Evolutionary conservation across 179 eudicot species (phyloP), one percentile per base, ranked within the genome.

Genomic region (Kewa caespitosa): DNA sequence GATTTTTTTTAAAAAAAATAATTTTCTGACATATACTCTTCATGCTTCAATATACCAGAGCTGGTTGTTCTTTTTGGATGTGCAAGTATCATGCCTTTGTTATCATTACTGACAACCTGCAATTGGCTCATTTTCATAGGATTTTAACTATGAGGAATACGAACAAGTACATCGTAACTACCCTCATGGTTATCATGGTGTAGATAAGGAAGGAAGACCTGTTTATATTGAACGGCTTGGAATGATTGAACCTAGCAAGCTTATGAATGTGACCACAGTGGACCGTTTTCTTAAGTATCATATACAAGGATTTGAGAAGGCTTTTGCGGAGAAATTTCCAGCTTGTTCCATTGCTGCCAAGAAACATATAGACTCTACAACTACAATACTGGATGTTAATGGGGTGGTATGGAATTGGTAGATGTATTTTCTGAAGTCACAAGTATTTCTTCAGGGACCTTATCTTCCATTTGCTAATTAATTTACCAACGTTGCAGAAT

Each of bases 151-250:
- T 83, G 87, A 87, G 10, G 99, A 95, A 82, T 80, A 69, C 48
- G 97, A 90, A 78, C 90, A 87, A 74, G 97, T 95, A 72, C 92
- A 82, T 55, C 79, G 78, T 15, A 82, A 88, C 79, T 95, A 95
- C 85, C 99, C 99, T 72, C 99, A 95, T 84, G 97, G 97, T 64
- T 95, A 87, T 84, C 99, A 95, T 84, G 99, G 98, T 55, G 91
- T 93, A 76, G 99, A 95, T 84, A 93, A 81, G 88, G 90, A 80
- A 61, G 99, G 98, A 61, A 85, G 92, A 37, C 99, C 99, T 57
- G 85, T 95, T 70, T 95, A 95, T 82, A 91, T 95, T 63, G 99
- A 95, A 81, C 87, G 90, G 67, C 91, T 95, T 50, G 99, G 99
- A 34, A 87, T 87, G 86, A 81, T 90, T 85, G 97, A 95, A 66